Percentiles rank a stretch among this genome's conserved stretches.
Conservation (phyloP, 208 protist species). For the Crithidia mellificae region DNA sequence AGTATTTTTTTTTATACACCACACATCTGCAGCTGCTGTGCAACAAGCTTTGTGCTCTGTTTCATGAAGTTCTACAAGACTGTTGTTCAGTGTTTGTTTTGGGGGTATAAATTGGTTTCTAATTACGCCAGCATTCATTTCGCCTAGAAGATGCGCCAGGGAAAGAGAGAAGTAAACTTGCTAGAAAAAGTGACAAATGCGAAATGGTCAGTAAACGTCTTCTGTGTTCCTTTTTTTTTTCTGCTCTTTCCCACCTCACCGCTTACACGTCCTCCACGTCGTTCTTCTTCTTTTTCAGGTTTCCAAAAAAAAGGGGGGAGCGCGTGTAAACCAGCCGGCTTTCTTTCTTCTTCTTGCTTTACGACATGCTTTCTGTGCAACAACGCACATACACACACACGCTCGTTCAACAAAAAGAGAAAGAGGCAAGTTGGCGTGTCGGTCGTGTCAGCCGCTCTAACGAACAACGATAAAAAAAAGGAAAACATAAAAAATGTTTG, state of each 20-base stretch:
- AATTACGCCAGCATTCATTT: constrained; percentile 9
- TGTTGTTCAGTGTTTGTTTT: too few relatives aligned
- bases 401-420: not conserved
- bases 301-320: not conserved
- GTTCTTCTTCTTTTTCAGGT: not conserved
- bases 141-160: constrained; percentile 7
- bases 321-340: not conserved
- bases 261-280: not conserved
- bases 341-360: too few relatives aligned
- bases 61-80: too few relatives aligned
- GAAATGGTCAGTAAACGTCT: not conserved
- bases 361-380: not conserved
- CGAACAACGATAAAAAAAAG: constrained; percentile 10
- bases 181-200: not conserved
- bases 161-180: constrained; percentile 4
- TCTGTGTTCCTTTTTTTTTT: not conserved
- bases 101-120: constrained; percentile 1
- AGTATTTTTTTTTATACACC: too few relatives aligned
- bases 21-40: too few relatives aligned
- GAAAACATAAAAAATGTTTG: constrained; percentile 1
- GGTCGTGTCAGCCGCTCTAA: not conserved
- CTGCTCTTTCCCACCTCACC: not conserved
- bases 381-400: not conserved
- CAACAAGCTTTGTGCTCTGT: too few relatives aligned
- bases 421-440: not conserved